Evolutionary conservation across 805 yeast genomes (phyloP), one percentile per base, ranked within the genome.

Genomic region (Yamadazyma laniorum): DNA sequence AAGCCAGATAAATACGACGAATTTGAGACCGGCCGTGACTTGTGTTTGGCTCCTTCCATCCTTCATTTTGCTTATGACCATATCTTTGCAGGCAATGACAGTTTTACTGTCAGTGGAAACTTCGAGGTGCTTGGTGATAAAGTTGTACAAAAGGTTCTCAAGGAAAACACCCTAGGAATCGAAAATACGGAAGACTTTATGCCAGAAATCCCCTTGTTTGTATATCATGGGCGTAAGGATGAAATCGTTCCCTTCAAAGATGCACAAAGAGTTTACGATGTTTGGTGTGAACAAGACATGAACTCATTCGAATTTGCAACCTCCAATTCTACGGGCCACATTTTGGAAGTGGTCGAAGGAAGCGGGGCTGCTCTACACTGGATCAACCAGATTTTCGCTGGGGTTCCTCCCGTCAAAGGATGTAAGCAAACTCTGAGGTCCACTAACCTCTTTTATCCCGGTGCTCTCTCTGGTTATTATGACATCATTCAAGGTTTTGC

Each of bases 381-480:
- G 59, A 37, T 52, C 1, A 34, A 38, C 7, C 39, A 48, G 3
- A 34, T 35, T 6, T 32, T 60, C 61, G 32, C 55, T 51, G 32
- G 67, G 63, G 18, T 73, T 63, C 42, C 76, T 67, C 52, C 74
- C 65, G 44, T 62, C 64, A 17, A 70, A 63, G 53, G 77, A 67
- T 31, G 77, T 63, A 45, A 67, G 72, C 72, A 63, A 65, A 50
- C 79, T 75, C 82, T 61, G 64, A 35, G 46, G 17, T 6, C 18
- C n/a, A 39, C 39, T 12, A 42, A 42, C 32, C 19, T 45, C 3
- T n/a, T 34, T 16, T 39, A 42, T 25, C 49, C 49, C 11, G 43
- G 45, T 6, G 37, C 37, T 26, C 13, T 29, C 3, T n/a, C 16
- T 14, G 36, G 36, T 3, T 27, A 29, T 13, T 22, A 22, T 4